Base-by-base conservation (phyloP, 179 eudicot species). In the Carnegiea gigantea region DNA sequence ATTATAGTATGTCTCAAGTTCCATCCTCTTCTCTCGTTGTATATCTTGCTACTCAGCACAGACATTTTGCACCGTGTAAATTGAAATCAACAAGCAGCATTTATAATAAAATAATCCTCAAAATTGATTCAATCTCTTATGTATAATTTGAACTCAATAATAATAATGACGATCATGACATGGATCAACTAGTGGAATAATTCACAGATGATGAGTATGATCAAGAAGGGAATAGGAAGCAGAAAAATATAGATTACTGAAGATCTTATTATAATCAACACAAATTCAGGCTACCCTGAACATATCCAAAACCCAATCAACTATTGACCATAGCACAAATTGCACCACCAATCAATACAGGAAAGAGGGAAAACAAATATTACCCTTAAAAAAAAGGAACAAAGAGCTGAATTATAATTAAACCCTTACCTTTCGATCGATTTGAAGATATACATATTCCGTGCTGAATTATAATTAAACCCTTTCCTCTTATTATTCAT, bases 371-470 rank as follows among this genome's bases (percentile, higher is more conserved):
- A 13, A 30, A 26, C 71, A 67, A 67, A 67, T 12, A 67, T 12
- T 10, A 30, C 40, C 72, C 72, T 38, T 40, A 26, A 67, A 67
- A 67, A 14, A 3, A 6, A 28, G 13, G 23, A 67, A 28, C 2
- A 2, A 28, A 28, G 11, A 67, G 38, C 38, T 67, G 40, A 67
- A 11, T 68, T 17, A 36, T n/a, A 14, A 13, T 33, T 33, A 70
- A 67, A 51, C 26, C 26, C 72, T 67, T 67, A 67, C 11, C n/a
- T 36, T 70, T 70, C n/a, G 73, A 70, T 70, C n/a, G 73, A 70
- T 70, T 70, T 70, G 23, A 33, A 30, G 73, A 70, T 70, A n/a
- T 70, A 70, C 73, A 70, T 30, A 36, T 70, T 70, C 33, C 28
- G 23, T 30, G 73, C 21, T 70, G 73, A 70, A 70, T 70, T 33